phyloP scores from a whole-genome alignment of 345 rosid genomes.

The Alliaria petiolata region DNA sequence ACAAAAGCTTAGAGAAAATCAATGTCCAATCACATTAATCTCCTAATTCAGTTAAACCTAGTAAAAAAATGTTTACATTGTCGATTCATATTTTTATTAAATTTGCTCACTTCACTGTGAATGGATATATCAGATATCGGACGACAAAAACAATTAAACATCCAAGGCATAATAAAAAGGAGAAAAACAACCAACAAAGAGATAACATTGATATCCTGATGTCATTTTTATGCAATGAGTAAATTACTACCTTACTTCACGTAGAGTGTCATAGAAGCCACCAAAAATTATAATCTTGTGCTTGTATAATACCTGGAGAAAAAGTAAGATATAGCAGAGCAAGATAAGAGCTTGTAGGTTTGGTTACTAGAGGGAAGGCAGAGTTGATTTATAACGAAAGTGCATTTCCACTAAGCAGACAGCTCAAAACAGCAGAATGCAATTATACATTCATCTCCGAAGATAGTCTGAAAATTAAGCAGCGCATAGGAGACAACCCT shows the following conservation, averaged over 20 bases:
- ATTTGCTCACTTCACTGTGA: neutral
- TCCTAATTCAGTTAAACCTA: neutral
- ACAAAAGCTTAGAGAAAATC: neutral
- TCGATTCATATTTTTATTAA: neutral
- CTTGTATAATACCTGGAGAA: slow-evolving; percentile 82
- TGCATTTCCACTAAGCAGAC: neutral
- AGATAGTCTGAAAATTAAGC: neutral
- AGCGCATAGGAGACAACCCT: neutral
- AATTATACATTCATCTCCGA: neutral
- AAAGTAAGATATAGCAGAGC: neutral
- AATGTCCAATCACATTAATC: neutral
- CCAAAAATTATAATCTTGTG: slow-evolving; percentile 92
- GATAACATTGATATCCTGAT: neutral
- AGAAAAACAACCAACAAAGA: neutral
- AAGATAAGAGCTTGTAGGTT: neutral
- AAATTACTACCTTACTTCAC: slow-evolving; percentile 92
- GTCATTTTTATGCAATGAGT: slow-evolving; percentile 4
- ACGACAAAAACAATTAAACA: neutral
- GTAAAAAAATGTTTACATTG: neutral
- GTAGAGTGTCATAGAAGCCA: slow-evolving; percentile 96
- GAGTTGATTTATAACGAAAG: neutral
- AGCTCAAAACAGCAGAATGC: neutral
- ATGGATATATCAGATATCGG: neutral
- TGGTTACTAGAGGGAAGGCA: neutral
- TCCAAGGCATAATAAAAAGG: neutral